Conservation (phyloP, 192 early-diverging fungal genomes). For the Pilaira anomala region DNA sequence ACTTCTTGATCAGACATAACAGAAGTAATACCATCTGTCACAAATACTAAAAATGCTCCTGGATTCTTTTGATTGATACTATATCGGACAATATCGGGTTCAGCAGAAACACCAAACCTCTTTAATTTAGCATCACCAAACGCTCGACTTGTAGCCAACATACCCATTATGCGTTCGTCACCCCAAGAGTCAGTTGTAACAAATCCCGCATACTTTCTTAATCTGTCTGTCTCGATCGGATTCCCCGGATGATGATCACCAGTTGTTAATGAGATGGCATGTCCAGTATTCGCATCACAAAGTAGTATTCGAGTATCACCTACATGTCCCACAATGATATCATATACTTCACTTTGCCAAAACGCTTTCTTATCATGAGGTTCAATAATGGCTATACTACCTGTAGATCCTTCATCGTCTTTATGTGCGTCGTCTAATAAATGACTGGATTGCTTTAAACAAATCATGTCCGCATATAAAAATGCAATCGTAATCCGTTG, state of each 20-base stretch:
- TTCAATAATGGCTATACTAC: constrained; percentile 61
- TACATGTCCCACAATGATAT: constrained; percentile 64
- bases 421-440: constrained; percentile 10
- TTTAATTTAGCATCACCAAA: constrained; percentile 71
- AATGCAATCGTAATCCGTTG: constrained; percentile 66
- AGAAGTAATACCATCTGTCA: constrained; percentile 67
- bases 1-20: constrained; percentile 76
- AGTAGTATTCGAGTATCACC: constrained; percentile 63
- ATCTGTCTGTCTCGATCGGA: constrained; percentile 54
- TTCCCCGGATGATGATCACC: constrained; percentile 66
- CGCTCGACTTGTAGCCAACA: constrained; percentile 62
- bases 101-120: constrained; percentile 66
- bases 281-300: constrained; percentile 56
- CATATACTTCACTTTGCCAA: constrained; percentile 61
- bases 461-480: constrained; percentile 53
- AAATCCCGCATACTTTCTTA: constrained; percentile 67
- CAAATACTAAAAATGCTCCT: constrained; percentile 65
- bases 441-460: constrained; percentile 19
- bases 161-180: constrained; percentile 65
- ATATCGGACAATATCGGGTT: constrained; percentile 60
- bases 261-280: constrained; percentile 54
- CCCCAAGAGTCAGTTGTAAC: constrained; percentile 76
- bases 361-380: constrained; percentile 60
- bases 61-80: constrained; percentile 52
- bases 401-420: constrained; percentile 64